A percentile compares a stretch with the other conserved stretches of the same genome.
phyloP scores from a whole-genome alignment of 441 rosid species.

The Biscutella laevigata region DNA sequence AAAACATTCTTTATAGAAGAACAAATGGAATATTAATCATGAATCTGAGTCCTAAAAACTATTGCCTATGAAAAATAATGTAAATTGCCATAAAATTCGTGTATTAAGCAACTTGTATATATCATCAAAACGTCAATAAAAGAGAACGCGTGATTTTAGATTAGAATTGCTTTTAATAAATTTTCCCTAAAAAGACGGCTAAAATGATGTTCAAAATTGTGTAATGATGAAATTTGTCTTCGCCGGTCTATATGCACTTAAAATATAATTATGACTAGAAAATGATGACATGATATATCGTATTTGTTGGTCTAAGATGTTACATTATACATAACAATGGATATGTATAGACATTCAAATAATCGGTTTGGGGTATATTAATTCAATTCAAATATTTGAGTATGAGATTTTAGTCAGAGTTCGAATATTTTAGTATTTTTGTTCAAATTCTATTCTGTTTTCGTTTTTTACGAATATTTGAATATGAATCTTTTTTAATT shows the following conservation, averaged over 20 bases:
- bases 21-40: neutral
- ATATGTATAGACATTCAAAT: too few species aligned
- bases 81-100: neutral
- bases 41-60: neutral
- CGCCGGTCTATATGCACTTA: slow-evolving; percentile 30
- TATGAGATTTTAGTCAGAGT: too few species aligned
- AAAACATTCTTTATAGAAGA: too few species aligned
- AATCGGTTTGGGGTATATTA: too few species aligned
- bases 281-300: slow-evolving; percentile 14
- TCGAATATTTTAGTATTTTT: too few species aligned
- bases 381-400: too few species aligned
- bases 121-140: slow-evolving; percentile 20
- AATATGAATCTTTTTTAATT: too few species aligned
- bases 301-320: slow-evolving; percentile 21
- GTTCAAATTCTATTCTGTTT: too few species aligned
- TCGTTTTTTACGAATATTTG: too few species aligned
- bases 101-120: slow-evolving; percentile 2
- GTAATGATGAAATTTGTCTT: slow-evolving; percentile 23
- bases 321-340: too few species aligned
- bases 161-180: slow-evolving; percentile 10
- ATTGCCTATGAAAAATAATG: neutral
- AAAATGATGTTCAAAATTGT: slow-evolving; percentile 28
- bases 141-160: slow-evolving; percentile 21
- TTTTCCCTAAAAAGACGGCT: slow-evolving; percentile 27
- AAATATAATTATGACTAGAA: slow-evolving; percentile 18